Conservation (phyloP, 2,329 filamentous ascomycete species). For the Cercospora sesami region DNA sequence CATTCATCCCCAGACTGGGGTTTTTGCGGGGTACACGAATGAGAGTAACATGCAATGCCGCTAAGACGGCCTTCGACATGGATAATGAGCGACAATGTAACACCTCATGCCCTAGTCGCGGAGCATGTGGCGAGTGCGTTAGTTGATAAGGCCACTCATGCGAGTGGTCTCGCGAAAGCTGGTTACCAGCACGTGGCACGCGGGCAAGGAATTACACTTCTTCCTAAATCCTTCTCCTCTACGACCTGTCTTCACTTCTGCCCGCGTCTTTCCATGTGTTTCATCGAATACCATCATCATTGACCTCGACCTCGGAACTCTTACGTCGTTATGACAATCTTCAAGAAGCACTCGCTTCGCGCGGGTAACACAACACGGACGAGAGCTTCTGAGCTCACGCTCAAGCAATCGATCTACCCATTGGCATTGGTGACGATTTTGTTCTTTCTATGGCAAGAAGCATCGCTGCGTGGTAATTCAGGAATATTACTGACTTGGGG, state of each 20-base stretch:
- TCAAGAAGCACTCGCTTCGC: slow-evolving; percentile 24
- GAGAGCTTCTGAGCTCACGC: slow-evolving; percentile 26
- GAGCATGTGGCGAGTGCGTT: not conserved
- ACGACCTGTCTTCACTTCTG: not conserved
- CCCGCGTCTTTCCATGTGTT: not conserved
- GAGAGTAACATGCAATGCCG: not conserved
- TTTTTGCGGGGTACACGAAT: slow-evolving; percentile 11
- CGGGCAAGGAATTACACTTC: not conserved
- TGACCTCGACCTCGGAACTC: not conserved
- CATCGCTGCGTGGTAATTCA: too few species aligned
- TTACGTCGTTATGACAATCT: slow-evolving; percentile 20
- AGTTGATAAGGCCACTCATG: not conserved
- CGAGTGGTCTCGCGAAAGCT: not conserved
- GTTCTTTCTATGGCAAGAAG: slow-evolving; percentile 60
- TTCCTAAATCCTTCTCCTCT: not conserved
- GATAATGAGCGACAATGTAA: not conserved
- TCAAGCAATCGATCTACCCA: slow-evolving; percentile 43
- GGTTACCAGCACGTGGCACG: slow-evolving; percentile 5
- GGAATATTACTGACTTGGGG: not conserved
- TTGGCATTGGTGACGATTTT: slow-evolving; percentile 65
- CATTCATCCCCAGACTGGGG: not conserved
- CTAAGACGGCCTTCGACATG: not conserved
- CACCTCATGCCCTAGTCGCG: not conserved
- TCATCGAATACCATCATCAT: not conserved
- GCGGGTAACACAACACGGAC: slow-evolving; percentile 24